phyloP scores from a whole-genome alignment of 2,329 filamentous ascomycete genomes.

The Mycosphaerella sp. region DNA sequence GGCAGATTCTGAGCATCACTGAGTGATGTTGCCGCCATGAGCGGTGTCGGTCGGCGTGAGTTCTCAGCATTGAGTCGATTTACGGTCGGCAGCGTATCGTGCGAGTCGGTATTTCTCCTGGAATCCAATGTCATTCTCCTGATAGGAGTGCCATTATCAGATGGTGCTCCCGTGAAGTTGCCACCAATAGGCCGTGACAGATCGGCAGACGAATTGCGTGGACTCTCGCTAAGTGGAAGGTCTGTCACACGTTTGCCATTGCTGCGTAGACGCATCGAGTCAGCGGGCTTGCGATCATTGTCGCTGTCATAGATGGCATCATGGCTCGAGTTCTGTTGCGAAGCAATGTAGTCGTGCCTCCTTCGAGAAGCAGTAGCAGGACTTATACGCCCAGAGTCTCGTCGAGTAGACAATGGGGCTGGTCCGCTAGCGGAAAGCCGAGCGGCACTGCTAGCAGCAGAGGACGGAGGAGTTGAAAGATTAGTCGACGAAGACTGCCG shows the following conservation, averaged over 20 bases:
- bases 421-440: slow-evolving; percentile 7
- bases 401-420: slow-evolving; percentile 22
- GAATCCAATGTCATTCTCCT: slow-evolving; percentile 24
- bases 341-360: slow-evolving; percentile 25
- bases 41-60: slow-evolving; percentile 23
- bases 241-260: slow-evolving; percentile 15
- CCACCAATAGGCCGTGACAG: slow-evolving; percentile 17
- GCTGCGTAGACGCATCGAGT: slow-evolving; percentile 4
- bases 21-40: slow-evolving; percentile 23
- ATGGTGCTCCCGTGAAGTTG: slow-evolving; percentile 22
- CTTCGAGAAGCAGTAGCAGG: slow-evolving; percentile 16
- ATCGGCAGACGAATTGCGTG: slow-evolving; percentile 2
- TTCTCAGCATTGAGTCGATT: slow-evolving; percentile 23
- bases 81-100: slow-evolving; percentile 21
- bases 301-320: slow-evolving; percentile 27
- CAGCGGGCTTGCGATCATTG: slow-evolving; percentile 8
- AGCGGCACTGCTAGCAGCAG: slow-evolving; percentile 1
- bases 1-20: slow-evolving; percentile 19
- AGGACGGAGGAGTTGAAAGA: slow-evolving; percentile 37
- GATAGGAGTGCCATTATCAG: slow-evolving; percentile 17
- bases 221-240: slow-evolving; percentile 7
- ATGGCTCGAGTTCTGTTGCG: slow-evolving; percentile 15
- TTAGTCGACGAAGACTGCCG: slow-evolving; percentile 35
- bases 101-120: slow-evolving; percentile 28
- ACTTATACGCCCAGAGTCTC: slow-evolving; percentile 24